Evolutionary conservation across 2,329 filamentous ascomycete genomes (phyloP).

Genomic region (Colletotrichum sp.): DNA sequence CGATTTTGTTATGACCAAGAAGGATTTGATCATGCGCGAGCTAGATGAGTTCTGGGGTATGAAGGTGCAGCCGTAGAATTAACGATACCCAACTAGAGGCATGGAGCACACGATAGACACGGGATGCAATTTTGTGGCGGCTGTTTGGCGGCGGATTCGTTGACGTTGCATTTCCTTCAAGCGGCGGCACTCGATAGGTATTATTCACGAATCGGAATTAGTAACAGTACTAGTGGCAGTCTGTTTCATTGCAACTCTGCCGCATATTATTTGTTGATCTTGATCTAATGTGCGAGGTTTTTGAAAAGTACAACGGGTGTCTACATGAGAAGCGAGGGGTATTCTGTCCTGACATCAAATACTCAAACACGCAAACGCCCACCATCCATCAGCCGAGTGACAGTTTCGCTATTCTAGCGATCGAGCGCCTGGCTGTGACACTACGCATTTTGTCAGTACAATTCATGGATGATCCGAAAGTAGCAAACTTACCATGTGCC

Average conservation of each 20-base stretch:
- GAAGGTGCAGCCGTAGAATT: neutral
- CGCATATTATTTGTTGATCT: neutral
- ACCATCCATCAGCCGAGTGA: neutral
- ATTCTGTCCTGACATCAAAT: neutral
- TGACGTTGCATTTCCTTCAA: neutral
- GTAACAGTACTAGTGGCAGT: neutral
- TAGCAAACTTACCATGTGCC: conserved; percentile 56
- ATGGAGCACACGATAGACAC: neutral
- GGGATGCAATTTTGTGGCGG: neutral
- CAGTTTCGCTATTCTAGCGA: conserved; percentile 33
- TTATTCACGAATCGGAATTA: neutral
- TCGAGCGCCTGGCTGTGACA: conserved; percentile 66
- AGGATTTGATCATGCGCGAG: conserved; percentile 45
- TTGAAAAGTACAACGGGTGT: neutral
- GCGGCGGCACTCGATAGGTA: neutral
- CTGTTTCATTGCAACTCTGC: neutral
- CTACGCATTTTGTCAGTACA: conserved; percentile 37
- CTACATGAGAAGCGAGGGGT: neutral
- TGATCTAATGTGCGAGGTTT: neutral
- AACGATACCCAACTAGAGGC: neutral
- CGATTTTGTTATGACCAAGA: conserved; percentile 67
- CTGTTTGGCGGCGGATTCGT: neutral
- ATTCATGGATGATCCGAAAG: neutral
- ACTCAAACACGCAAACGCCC: neutral
- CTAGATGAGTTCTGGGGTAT: conserved; percentile 54